Base-by-base conservation (phyloP, 805 yeast species). In the Candida jianshihensis region DNA sequence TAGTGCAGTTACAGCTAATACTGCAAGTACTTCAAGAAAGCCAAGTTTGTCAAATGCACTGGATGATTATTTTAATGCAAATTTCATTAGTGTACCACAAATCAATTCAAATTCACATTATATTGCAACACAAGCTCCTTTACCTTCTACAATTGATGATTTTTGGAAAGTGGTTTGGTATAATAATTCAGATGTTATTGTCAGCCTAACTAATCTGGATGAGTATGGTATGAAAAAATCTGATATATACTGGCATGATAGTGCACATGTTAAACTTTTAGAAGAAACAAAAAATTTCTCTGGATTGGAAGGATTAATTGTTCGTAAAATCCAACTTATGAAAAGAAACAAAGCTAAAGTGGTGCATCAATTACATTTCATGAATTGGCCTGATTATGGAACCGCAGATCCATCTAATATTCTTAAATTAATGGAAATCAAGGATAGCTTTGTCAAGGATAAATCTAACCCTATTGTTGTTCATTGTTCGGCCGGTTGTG, bases 401-500 rank as follows among this genome's bases (percentile, higher is more conserved):
- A 72, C 78, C 4, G 71, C 80, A n/a, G 66, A 72, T 17, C 49
- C 54, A 44, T 28, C 39, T 1, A 61, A 56, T 21, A 40, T 65
- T 6, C 27, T 63, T 14, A 47, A 54, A 18, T 34, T 65, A 14
- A 55, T 57, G 15, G 36, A 49, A 1, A 48, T 60, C 4, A 64
- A 64, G 35, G 55, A 60, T 37, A 30, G 40, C 22, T 42, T 59
- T n/a, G 22, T 40, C 3, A 32, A 14, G 1, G 39, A 42, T 25
- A 21, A 21, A 6, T 50, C 56, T 2, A 41, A 62, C 1, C 90
- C 92, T 16, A 66, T 79, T 2, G 62, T 88, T 30, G 84, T 83
- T 16, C 98, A 92, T 55, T 92, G 98, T 51, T 87, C 96, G 5
- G 98, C 98, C 0, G 98, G 98, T 1, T 90, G 95, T 41, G 98